Percentiles rank a stretch among this genome's conserved stretches.
Conservation (phyloP, 2,329 filamentous ascomycete genomes). For the Botryotinia calthae region DNA sequence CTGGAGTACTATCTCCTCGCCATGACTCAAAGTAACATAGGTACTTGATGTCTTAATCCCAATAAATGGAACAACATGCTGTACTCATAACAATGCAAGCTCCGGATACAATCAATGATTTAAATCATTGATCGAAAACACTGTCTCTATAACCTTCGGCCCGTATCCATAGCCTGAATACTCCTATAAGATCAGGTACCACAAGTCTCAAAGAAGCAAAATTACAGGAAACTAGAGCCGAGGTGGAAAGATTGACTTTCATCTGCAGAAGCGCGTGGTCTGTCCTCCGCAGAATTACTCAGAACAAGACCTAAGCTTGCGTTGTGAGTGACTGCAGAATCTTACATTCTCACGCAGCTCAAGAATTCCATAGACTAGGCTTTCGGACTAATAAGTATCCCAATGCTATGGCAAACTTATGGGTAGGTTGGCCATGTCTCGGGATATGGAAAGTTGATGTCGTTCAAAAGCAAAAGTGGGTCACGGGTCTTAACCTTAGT, state of each 20-base stretch:
- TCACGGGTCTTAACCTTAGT: accelerated
- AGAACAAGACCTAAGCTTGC: background rate
- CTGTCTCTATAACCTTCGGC: background rate
- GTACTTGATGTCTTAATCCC: too few relatives aligned
- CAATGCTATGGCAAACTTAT: background rate
- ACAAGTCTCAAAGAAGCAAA: background rate
- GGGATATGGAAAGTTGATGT: background rate
- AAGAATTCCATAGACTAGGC: too few relatives aligned
- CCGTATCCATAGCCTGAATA: background rate
- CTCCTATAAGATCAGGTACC: background rate
- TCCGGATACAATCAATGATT: background rate
- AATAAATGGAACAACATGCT: background rate
- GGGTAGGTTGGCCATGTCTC: background rate
- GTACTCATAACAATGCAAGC: too few relatives aligned
- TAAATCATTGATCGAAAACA: background rate
- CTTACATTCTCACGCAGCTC: too few relatives aligned
- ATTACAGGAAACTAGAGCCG: background rate
- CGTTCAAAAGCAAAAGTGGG: background rate
- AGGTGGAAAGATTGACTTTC: background rate
- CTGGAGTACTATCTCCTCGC: background rate
- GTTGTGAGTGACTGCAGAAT: background rate
- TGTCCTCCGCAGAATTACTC: too few relatives aligned
- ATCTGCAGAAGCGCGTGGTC: background rate
- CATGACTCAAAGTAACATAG: background rate
- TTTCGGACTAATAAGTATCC: background rate